Conservation (phyloP, 225 moss, liverwort and hornwort genomes). For the Physcomitrellopsis africana region DNA sequence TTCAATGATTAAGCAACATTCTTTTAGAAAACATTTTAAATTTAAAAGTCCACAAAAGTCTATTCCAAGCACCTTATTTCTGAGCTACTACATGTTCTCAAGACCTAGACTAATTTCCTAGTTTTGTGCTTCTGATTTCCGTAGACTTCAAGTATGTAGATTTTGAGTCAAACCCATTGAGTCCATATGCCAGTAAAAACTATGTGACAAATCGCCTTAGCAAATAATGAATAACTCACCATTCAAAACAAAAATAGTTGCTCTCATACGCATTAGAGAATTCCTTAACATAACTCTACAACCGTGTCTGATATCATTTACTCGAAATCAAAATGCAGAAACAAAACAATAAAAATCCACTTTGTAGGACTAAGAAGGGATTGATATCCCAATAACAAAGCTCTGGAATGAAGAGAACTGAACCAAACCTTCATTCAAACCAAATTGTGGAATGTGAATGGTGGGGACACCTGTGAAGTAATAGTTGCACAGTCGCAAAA, state of each 20-base stretch:
- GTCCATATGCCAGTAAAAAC: too few species aligned
- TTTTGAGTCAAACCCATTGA: too few species aligned
- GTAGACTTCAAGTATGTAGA: too few species aligned
- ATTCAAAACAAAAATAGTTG: conserved; percentile 25
- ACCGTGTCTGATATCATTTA: conserved; percentile 11
- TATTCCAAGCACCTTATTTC: too few species aligned
- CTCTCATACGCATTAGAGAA: conserved; percentile 9
- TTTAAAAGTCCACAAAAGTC: too few species aligned
- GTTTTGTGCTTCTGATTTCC: too few species aligned
- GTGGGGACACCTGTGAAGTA: conserved; percentile 14
- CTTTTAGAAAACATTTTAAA: too few species aligned
- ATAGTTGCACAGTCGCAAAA: conserved; percentile 34
- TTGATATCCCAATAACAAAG: conserved; percentile 16
- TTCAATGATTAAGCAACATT: too few species aligned
- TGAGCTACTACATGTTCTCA: too few species aligned
- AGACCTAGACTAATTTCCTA: too few species aligned
- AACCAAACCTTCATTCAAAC: conserved; percentile 27
- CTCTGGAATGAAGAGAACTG: conserved; percentile 18
- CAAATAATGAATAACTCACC: conserved; percentile 11
- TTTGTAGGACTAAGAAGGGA: conserved; percentile 11
- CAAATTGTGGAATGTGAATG: conserved; percentile 12
- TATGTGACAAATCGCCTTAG: too few species aligned
- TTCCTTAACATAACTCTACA: conserved; percentile 18
- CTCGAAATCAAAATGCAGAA: conserved; percentile 12
- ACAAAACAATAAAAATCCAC: conserved; percentile 23